Evolutionary conservation across 1,284 basidiomycete species (phyloP).

Genomic region (Baeospora myosura): DNA sequence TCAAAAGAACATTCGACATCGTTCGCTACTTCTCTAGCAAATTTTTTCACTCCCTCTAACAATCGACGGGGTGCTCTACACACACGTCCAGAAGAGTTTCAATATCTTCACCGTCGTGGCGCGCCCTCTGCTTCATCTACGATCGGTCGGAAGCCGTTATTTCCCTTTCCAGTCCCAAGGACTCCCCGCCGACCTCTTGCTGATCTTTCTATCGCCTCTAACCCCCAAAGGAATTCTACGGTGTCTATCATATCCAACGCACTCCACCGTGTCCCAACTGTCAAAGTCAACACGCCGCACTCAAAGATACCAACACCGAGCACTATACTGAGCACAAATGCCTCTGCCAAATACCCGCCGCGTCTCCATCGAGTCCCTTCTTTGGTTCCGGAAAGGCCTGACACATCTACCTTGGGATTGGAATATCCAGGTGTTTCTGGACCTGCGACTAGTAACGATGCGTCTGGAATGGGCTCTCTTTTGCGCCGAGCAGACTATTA

Average conservation of each 20-base stretch:
- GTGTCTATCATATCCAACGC: neutral
- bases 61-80: too few relatives aligned
- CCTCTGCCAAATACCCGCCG: neutral
- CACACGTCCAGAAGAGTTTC: neutral
- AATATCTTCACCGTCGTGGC: neutral
- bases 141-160: neutral
- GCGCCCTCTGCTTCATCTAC: neutral
- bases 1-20: too few relatives aligned
- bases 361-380: too few relatives aligned
- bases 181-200: neutral
- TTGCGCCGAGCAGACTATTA: too few relatives aligned
- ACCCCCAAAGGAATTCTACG: neutral
- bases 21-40: too few relatives aligned
- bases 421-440: too few relatives aligned
- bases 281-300: neutral
- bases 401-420: too few relatives aligned
- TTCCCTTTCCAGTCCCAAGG: neutral
- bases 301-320: neutral
- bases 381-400: too few relatives aligned
- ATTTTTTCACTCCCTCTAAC: too few relatives aligned
- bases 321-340: neutral
- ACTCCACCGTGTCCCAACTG: neutral
- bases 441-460: too few relatives aligned
- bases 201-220: neutral
- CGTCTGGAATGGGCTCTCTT: too few relatives aligned